Evolutionary conservation across 495 filamentous ascomycete species (phyloP), one percentile per base, ranked within the genome.

Genomic region (Hypomontagnella monticulosa): DNA sequence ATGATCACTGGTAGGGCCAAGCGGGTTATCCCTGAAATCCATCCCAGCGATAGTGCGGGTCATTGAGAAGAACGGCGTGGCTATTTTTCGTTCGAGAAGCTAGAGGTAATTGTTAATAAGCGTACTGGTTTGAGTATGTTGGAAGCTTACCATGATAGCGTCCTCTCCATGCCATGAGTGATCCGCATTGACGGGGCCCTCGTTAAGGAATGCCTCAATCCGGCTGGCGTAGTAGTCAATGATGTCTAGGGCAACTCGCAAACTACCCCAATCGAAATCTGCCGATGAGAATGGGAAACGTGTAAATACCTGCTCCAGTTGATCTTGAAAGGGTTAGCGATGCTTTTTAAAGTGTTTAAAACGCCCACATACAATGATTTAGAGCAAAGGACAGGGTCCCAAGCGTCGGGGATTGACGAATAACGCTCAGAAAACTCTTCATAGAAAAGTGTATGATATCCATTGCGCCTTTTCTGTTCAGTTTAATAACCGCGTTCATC

Each of bases 381-480:
- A 83, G 47, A 16, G 69, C 74, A 38, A 74, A 76, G 1, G 75
- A 71, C 16, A 64, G 71, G n/a, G 67, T 68, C 41, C 69, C 73
- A n/a, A 83, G 69, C 1, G 74, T 70, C 10, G 62, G 57, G 4
- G 79, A 72, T 4, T 73, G 68, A 32, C 66, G 69, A 57, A 82
- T 63, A 1, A 80, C 79, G 34, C 78, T 73, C 20, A 81, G 49
- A 32, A 79, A 81, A 1, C 75, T 70, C 53, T 71, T 78, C 54
- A 78, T 63, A 8, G 75, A 77, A 43, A 71, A 65, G 61, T 79
- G 67, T 1, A 83, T 66, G 49, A 81, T 57, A 57, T 82, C 79
- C 71, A 81, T 69, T 4, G 79, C 75, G 4, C 78, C 73, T 8
- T 78, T 78, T 67, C 78, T 82, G 23, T 83, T 83, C 51, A 63